Percentiles rank a stretch among this genome's conserved stretches.
Conservation (phyloP, 2,329 filamentous ascomycete genomes). For the Fusarium liriodendri region DNA sequence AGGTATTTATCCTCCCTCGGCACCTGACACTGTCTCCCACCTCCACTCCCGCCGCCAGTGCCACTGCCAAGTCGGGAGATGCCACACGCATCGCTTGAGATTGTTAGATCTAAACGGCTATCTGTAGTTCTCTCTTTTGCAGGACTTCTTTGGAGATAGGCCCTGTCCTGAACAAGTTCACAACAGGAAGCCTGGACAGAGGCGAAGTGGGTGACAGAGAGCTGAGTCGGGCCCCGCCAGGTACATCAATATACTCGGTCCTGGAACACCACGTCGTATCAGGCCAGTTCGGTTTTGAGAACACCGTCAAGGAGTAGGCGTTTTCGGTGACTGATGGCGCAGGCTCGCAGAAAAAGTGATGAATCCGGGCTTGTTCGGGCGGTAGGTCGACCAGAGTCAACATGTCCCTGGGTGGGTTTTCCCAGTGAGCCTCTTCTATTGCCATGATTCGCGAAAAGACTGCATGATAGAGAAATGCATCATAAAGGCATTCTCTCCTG, state of each 20-base stretch:
- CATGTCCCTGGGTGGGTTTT: not conserved
- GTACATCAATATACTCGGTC: not conserved
- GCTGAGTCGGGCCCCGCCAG: not conserved
- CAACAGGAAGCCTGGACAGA: not conserved
- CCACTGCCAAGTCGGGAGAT: not conserved
- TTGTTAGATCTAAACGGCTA: not conserved
- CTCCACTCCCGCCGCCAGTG: not conserved
- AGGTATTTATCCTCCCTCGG: not conserved
- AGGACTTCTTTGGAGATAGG: not conserved
- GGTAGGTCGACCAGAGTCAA: not conserved
- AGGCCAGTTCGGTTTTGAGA: not conserved
- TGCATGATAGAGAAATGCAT: not conserved
- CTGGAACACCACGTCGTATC: not conserved
- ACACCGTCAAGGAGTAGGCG: not conserved
- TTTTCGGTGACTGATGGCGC: not conserved
- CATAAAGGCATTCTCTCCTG: not conserved
- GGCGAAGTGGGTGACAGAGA: not conserved
- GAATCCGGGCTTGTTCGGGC: not conserved
- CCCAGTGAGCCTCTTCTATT: not conserved
- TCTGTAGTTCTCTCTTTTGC: not conserved
- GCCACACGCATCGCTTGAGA: not conserved
- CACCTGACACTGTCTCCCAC: not conserved
- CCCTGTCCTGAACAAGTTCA: not conserved
- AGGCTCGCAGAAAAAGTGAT: not conserved
- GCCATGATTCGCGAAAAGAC: not conserved